Conservation (phyloP, 192 early-diverging fungal genomes). For the Entomortierella parvispora region DNA sequence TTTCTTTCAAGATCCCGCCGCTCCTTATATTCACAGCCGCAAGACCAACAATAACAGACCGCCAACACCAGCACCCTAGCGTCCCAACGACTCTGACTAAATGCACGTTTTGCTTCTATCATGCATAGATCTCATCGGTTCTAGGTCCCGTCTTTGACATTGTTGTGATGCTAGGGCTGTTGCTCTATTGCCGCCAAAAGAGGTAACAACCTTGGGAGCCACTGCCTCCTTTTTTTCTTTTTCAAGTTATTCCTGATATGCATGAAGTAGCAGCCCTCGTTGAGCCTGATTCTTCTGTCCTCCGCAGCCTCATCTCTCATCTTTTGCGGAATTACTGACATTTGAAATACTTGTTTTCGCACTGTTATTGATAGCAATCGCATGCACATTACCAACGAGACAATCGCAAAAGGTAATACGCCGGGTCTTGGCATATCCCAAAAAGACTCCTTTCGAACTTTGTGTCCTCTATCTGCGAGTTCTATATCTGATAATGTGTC, state of each 20-base stretch:
- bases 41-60: too few relatives aligned
- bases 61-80: too few relatives aligned
- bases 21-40: background rate
- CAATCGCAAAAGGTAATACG: conserved; percentile 47
- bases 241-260: background rate
- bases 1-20: background rate
- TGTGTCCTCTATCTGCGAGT: too few relatives aligned
- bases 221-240: background rate
- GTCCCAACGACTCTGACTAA: too few relatives aligned
- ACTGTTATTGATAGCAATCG: conserved; percentile 25
- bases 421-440: background rate
- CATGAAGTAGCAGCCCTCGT: background rate
- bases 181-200: conserved; percentile 42
- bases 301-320: background rate
- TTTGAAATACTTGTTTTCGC: background rate
- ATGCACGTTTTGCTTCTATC: background rate
- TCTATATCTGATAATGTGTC: too few relatives aligned
- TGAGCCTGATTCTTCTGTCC: background rate
- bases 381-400: conserved; percentile 45
- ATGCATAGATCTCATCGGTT: conserved; percentile 31
- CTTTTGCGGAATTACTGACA: background rate
- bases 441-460: too few relatives aligned
- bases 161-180: conserved; percentile 42
- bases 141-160: conserved; percentile 50
- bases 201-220: conserved; percentile 19